Base-by-base conservation (phyloP, 176 grass and related monocot genomes). In the Chloris gayana region DNA sequence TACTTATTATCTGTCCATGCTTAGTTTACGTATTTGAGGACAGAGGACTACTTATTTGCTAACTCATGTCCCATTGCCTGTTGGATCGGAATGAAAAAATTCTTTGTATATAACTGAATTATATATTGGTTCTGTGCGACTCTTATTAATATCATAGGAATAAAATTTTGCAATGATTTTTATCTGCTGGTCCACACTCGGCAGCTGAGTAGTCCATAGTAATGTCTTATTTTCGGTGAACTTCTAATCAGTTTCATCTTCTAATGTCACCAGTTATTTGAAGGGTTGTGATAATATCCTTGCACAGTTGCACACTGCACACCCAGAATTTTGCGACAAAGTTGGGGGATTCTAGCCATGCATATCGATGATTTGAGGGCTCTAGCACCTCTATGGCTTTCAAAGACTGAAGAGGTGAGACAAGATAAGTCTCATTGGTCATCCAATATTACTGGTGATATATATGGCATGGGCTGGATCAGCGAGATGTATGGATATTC, bases 401-500 rank as follows among this genome's bases (percentile, higher is more conserved):
- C 90, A n/a, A 99, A 99, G 82, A 99, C 96, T 10, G 92, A 99
- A 87, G 96, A 99, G 85, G 96, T 95, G 72, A 82, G 92, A 35
- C 88, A 89, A 49, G 96, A 99, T 73, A 87, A 82, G 79, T 88
- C 96, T 65, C 96, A 99, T 35, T 99, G 96, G 96, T 89, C 85
- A 80, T 91, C 92, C 53, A 99, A 99, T 86, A 91, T 99, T 83
- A 99, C 92, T 64, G 96, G 96, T 79, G 96, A 99, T 86, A 99
- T 95, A 81, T 99, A 95, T 80, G 92, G 90, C 45, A 81, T 88
- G 84, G 96, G 96, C 59, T 99, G 96, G 96, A 99, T 99, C 81
- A 99, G 92, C 45, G 96, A 99, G 90, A 99, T 99, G 92, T 99
- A 99, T 77, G 96, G 92, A 14, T 99, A 99, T 71, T 86, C 96